phyloP scores from a whole-genome alignment of 2,329 filamentous ascomycete species.

The Pyrenochaeta sp. region DNA sequence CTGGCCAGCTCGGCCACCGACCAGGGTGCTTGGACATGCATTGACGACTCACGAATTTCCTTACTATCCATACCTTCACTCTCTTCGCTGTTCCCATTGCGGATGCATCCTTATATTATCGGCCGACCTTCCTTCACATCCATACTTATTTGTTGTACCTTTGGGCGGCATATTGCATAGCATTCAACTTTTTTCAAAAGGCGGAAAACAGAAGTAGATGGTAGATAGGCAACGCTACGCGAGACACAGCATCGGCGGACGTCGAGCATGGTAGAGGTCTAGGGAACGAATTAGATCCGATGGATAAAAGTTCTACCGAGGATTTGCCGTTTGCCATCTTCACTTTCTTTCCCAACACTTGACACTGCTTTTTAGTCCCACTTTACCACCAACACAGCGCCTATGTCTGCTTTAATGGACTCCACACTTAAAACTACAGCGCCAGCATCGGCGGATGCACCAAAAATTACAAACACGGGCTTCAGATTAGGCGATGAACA shows the following conservation, averaged over 20 bases:
- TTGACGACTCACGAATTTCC: slow-evolving; percentile 46
- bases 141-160: slow-evolving; percentile 14
- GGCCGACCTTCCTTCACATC: slow-evolving; percentile 22
- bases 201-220: slow-evolving; percentile 29
- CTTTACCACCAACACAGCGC: slow-evolving; percentile 5
- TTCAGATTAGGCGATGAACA: slow-evolving; percentile 23
- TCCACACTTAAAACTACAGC: slow-evolving; percentile 8
- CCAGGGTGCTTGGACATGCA: slow-evolving; percentile 38
- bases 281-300: slow-evolving; percentile 32
- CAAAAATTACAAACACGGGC: slow-evolving; percentile 5
- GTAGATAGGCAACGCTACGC: slow-evolving; percentile 29
- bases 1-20: slow-evolving; percentile 21
- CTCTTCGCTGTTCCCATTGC: slow-evolving; percentile 16
- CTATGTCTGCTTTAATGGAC: slow-evolving; percentile 11
- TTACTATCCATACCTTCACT: slow-evolving; percentile 25
- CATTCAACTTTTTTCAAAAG: slow-evolving; percentile 27
- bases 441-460: slow-evolving; percentile 1
- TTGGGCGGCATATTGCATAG: slow-evolving; percentile 34
- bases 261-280: slow-evolving; percentile 25
- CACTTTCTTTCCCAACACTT: slow-evolving; percentile 13
- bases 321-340: slow-evolving; percentile 17
- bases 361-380: slow-evolving; percentile 1
- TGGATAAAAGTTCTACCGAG: slow-evolving; percentile 28
- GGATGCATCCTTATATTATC: slow-evolving; percentile 15
- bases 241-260: slow-evolving; percentile 14